A percentile compares a stretch with the other conserved stretches of the same genome.
Conservation (phyloP, 2,329 filamentous ascomycete genomes). For the Sporothrix phasma region DNA sequence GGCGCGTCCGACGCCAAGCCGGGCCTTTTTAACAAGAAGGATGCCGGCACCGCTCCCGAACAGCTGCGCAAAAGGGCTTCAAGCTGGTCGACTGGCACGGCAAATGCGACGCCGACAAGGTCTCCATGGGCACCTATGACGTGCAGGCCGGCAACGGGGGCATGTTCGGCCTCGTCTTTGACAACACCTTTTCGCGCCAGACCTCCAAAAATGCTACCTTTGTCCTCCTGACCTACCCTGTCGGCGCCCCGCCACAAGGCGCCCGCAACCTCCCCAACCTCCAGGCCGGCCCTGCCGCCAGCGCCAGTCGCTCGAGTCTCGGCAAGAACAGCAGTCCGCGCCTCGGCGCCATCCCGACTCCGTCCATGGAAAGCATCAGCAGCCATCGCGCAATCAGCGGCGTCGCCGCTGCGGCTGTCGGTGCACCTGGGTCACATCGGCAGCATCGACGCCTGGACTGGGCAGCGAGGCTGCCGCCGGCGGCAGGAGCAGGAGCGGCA, state of each 20-base stretch:
- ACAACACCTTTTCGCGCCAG: constrained; percentile 97
- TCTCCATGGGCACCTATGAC: constrained; percentile 81
- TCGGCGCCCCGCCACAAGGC: constrained; percentile 65
- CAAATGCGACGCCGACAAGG: constrained; percentile 93
- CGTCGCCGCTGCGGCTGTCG: constrained; percentile 35
- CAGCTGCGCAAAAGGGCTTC: constrained; percentile 58
- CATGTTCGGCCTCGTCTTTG: constrained; percentile 94
- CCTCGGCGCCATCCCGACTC: constrained; percentile 30
- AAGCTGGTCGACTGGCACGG: constrained; percentile 74
- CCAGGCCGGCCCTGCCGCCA: constrained; percentile 32
- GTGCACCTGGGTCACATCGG: constrained; percentile 10
- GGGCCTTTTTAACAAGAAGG: constrained; percentile 43
- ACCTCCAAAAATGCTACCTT: constrained; percentile 92
- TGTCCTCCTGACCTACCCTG: constrained; percentile 87
- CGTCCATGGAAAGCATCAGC: constrained; percentile 52
- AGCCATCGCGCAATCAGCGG: constrained; percentile 39
- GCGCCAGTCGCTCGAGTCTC: constrained; percentile 42
- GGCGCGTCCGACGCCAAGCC: constrained; percentile 34
- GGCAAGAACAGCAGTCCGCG: constrained; percentile 36
- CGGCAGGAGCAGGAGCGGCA: constrained; percentile 17
- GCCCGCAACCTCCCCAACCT: constrained; percentile 58
- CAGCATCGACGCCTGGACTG: constrained; percentile 23
- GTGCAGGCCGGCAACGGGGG: constrained; percentile 65
- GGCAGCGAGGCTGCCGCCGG: constrained; percentile 17
- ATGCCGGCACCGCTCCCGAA: constrained; percentile 50